Evolutionary conservation across 2,329 filamentous ascomycete genomes (phyloP).

Genomic region (Trichoderma sp.): DNA sequence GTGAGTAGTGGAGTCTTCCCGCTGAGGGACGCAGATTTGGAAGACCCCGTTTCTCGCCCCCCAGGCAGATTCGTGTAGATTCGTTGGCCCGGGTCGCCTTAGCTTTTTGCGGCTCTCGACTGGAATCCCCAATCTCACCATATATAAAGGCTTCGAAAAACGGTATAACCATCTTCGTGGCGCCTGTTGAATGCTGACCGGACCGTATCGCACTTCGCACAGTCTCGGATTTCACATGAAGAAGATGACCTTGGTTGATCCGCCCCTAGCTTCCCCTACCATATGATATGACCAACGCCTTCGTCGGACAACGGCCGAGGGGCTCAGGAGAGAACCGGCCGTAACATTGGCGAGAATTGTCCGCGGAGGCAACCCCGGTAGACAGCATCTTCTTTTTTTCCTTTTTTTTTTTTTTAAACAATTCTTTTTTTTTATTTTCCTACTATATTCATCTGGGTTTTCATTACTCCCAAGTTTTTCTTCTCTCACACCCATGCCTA

Average conservation of each 20-base stretch:
- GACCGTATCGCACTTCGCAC: neutral
- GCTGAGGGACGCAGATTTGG: conserved; percentile 28
- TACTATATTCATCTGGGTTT: neutral
- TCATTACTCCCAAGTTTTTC: neutral
- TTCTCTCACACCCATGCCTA: neutral
- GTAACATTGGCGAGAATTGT: conserved; percentile 22
- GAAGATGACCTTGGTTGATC: conserved; percentile 6
- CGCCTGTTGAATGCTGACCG: neutral
- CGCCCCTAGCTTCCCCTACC: conserved; percentile 19
- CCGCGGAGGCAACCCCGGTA: conserved; percentile 20
- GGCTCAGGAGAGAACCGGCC: conserved; percentile 14
- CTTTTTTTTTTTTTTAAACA: neutral
- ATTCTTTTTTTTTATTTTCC: no score
- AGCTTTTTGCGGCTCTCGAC: conserved; percentile 23
- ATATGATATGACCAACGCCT: conserved; percentile 18
- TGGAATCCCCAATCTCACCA: neutral
- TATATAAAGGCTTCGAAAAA: neutral
- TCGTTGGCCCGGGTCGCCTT: conserved; percentile 25
- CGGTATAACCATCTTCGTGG: neutral
- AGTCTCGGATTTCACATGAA: conserved; percentile 2
- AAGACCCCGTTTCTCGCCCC: conserved; percentile 26
- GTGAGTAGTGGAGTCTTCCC: conserved; percentile 29
- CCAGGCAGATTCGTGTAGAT: conserved; percentile 16
- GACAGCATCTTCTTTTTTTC: neutral
- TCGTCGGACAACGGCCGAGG: conserved; percentile 26